Evolutionary conservation across 306 rosid species (phyloP).

Genomic region (Canavalia ensiformis): DNA sequence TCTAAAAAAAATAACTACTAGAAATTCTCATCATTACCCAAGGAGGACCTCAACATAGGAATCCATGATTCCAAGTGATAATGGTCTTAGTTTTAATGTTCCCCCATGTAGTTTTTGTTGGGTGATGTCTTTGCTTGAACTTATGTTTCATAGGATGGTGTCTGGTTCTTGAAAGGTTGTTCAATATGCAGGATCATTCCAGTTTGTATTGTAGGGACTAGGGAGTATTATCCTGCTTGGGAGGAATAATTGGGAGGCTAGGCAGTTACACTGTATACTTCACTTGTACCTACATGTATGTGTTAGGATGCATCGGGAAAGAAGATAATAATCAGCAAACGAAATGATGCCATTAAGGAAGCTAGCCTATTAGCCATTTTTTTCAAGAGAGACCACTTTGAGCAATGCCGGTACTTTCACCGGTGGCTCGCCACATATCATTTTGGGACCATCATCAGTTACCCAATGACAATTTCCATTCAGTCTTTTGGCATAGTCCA

Average conservation of each 20-base stretch:
- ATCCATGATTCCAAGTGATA: neutral
- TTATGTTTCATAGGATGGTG: neutral
- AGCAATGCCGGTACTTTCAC: neutral
- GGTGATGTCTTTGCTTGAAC: constrained; percentile 7
- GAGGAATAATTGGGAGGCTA: neutral
- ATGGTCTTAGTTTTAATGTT: neutral
- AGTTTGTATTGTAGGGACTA: neutral
- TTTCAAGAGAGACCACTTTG: neutral
- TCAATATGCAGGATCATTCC: neutral
- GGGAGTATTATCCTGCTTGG: too few relatives aligned
- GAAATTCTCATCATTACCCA: neutral
- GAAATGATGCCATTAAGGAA: neutral
- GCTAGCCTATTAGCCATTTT: neutral
- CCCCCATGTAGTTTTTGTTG: neutral
- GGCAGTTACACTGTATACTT: neutral
- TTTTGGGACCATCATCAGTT: too few relatives aligned
- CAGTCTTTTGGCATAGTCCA: neutral
- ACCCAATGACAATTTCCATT: neutral
- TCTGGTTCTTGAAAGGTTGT: neutral
- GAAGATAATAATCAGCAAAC: too few relatives aligned
- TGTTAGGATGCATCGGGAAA: neutral
- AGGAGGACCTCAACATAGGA: neutral
- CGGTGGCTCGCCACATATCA: neutral
- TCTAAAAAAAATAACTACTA: neutral
- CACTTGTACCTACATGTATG: neutral